Base-by-base conservation (phyloP, 2,329 filamentous ascomycete species). In the Colletotrichum aenigma region DNA sequence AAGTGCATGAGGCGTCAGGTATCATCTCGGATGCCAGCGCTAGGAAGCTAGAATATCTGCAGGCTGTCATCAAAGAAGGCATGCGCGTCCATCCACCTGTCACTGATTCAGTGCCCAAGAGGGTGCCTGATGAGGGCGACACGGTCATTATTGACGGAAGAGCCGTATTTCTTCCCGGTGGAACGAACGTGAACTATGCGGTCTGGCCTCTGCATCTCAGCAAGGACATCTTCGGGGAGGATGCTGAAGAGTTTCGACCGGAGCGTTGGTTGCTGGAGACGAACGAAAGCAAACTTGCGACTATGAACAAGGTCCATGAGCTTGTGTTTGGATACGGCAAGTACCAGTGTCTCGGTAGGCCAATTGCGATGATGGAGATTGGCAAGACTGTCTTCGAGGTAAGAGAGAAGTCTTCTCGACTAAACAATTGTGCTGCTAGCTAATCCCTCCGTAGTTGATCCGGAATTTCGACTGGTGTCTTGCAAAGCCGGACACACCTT, bases 21-120 rank as follows among this genome's bases (percentile, higher is more conserved):
- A 26, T 78, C 58, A 84, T 86, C 34, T 81, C 79, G 6, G 90
- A 88, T 86, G 78, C 79, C 3, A 84, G 91, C 77, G 83, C 86
- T 2, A 88, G 91, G 77, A 80, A 78, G 12, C 82, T 92, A 7
- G 82, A 86, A 0, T 91, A 91, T 80, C 86, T 92, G 78, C 90
- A 91, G 81, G 90, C 90, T 1, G 90, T 90, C 66, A 83, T 92
- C 13, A 89, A 88, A 58, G 90, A 92, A 79, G 86, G 88, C 4
- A 88, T 92, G 84, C 89, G 90, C 5, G 83, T 91, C 74, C 87
- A 89, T 10, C 90, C 90, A 0, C 89, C 90, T 1, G 74, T 79
- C 7, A 82, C 82, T 0, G 83, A 83, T 1, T 78, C 84, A 26
- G 83, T 85, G 78, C 79, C 83, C 24, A 85, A 86, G 58, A 76